These are phyloP conservation scores for Colletotrichum orchidophilum DNA, from an alignment of 2,329 filamentous ascomycete genomes.

Conservation along the genomic window DNA sequence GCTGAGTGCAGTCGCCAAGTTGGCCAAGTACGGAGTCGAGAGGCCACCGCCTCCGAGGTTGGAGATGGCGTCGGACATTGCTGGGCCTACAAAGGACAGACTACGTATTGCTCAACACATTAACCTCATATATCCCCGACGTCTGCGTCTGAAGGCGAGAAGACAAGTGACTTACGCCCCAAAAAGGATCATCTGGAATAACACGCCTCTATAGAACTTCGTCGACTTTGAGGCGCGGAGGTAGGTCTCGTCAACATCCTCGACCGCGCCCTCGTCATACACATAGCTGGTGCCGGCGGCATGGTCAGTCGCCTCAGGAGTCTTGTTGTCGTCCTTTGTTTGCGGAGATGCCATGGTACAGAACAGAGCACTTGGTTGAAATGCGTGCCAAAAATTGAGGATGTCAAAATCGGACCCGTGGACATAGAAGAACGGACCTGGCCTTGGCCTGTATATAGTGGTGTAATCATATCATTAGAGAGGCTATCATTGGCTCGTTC, in stretches of 20 bases:
- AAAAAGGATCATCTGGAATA: slow-evolving; percentile 26
- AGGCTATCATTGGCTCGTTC: neutral
- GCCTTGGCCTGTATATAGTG: neutral
- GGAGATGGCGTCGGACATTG: slow-evolving; percentile 28
- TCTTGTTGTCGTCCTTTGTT: slow-evolving; percentile 2
- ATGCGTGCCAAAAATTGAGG: neutral
- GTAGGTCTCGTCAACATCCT: slow-evolving; percentile 9
- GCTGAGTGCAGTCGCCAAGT: slow-evolving; percentile 18
- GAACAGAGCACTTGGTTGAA: neutral
- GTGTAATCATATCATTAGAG: neutral
- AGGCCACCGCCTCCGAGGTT: slow-evolving; percentile 25
- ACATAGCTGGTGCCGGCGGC: slow-evolving; percentile 1
- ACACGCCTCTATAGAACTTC: slow-evolving; percentile 17
- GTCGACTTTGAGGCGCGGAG: neutral
- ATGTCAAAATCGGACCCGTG: neutral
- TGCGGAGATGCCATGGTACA: slow-evolving; percentile 1
- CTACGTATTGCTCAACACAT: neutral
- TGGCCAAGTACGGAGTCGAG: slow-evolving; percentile 26
- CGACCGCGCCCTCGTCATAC: neutral
- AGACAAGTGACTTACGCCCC: neutral
- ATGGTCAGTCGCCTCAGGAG: neutral
- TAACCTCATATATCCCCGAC: neutral
- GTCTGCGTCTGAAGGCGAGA: neutral
- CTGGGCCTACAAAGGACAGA: slow-evolving; percentile 22
- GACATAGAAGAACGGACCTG: neutral